These are phyloP conservation scores for Xerocomus brunneocitrinus DNA, from an alignment of 768 basidiomycete genomes.

Conservation along the genomic window DNA sequence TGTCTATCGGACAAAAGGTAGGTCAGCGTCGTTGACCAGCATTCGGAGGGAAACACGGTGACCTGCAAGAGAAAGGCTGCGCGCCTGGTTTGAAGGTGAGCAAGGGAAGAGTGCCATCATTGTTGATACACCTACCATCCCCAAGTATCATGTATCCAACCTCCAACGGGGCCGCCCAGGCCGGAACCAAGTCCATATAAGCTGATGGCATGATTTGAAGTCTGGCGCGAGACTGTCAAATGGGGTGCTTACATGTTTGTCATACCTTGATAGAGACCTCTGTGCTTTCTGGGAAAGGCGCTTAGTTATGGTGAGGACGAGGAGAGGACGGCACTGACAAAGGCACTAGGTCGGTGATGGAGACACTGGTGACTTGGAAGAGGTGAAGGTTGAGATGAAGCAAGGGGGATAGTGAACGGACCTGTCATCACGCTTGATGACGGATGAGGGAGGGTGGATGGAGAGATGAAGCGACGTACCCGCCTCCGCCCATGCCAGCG, in stretches of 20 bases:
- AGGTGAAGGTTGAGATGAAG: constrained; percentile 15
- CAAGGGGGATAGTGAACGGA: constrained; percentile 24
- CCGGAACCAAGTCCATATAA: constrained; percentile 81
- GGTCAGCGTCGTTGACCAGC: constrained; percentile 6
- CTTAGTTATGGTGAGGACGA: not conserved
- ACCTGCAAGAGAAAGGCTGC: constrained; percentile 86
- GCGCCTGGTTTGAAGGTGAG: constrained; percentile 49
- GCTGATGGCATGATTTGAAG: constrained; percentile 35
- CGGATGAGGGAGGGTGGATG: constrained; percentile 7
- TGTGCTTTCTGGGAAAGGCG: constrained; percentile 54
- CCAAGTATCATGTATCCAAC: constrained; percentile 79
- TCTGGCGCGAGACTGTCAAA: constrained; percentile 2
- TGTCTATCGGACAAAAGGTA: constrained; percentile 41
- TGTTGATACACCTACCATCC: constrained; percentile 60
- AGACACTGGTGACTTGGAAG: constrained; percentile 68
- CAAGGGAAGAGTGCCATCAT: not conserved
- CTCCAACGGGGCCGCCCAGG: constrained; percentile 75
- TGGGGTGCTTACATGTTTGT: constrained; percentile 63
- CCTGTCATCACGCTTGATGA: constrained; percentile 77
- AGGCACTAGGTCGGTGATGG: constrained; percentile 86
- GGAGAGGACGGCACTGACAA: constrained; percentile 46
- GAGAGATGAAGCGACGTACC: constrained; percentile 44
- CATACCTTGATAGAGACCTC: constrained; percentile 90
- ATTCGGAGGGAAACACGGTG: constrained; percentile 13
- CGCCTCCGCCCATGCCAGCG: constrained; percentile 91